Evolutionary conservation across 164 flowering plant genomes (phyloP).

Genomic region (Echeveria elegans): DNA sequence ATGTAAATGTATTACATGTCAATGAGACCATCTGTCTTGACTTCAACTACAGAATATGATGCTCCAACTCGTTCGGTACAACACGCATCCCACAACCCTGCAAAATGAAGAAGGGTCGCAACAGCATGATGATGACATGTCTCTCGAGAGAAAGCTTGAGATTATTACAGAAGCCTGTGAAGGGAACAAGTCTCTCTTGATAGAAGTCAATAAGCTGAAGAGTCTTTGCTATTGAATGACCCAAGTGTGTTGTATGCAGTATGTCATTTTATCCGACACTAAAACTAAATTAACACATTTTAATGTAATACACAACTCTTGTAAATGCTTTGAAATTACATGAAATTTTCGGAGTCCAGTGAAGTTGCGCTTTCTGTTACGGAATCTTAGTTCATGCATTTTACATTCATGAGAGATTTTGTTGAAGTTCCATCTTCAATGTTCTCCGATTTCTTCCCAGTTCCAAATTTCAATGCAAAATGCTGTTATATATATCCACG

Average conservation of each 20-base stretch:
- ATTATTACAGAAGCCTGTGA: slow-evolving; percentile 59
- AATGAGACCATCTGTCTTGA: not conserved
- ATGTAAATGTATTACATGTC: not conserved
- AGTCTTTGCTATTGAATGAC: not conserved
- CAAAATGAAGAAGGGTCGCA: slow-evolving; percentile 13
- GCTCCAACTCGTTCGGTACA: slow-evolving; percentile 42
- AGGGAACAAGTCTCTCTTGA: slow-evolving; percentile 36
- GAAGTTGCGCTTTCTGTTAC: not conserved
- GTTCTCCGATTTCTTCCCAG: not conserved
- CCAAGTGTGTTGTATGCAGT: not conserved
- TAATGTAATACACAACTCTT: no score
- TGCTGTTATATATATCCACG: not conserved
- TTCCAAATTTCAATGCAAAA: not conserved
- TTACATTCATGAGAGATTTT: not conserved
- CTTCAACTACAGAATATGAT: slow-evolving; percentile 51
- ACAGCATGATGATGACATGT: slow-evolving; percentile 6
- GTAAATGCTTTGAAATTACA: no score
- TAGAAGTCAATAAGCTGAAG: not conserved
- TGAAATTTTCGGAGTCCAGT: not conserved
- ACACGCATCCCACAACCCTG: slow-evolving; percentile 13
- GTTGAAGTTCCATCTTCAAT: not conserved
- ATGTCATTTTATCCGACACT: not conserved
- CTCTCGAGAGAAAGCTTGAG: slow-evolving; percentile 34
- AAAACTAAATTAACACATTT: no score
- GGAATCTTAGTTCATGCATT: not conserved